Percentiles rank a stretch among this genome's conserved stretches.
Evolutionary conservation across 768 basidiomycete genomes (phyloP).

Genomic region (Leccinum longicurvipes): DNA sequence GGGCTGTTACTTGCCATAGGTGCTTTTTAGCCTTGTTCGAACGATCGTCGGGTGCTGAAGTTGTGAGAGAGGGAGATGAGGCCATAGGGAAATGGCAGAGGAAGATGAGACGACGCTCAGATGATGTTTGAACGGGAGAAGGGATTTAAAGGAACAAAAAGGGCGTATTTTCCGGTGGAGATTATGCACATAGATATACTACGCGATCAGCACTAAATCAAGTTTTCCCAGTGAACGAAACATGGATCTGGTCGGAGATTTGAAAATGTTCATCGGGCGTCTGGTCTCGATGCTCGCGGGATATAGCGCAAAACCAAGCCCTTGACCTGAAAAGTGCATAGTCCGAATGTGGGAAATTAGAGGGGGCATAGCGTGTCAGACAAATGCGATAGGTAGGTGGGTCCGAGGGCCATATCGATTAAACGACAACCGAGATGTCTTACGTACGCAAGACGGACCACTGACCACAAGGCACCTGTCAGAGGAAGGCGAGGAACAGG

Average conservation of each 20-base stretch:
- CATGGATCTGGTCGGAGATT: constrained; percentile 38
- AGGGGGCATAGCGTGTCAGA: constrained; percentile 28
- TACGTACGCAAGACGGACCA: constrained; percentile 31
- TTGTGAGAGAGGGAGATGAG: constrained; percentile 19
- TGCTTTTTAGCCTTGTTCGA: constrained; percentile 37
- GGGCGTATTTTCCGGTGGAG: constrained; percentile 31
- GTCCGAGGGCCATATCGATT: constrained; percentile 39
- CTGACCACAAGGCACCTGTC: constrained; percentile 34
- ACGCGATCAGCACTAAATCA: constrained; percentile 38
- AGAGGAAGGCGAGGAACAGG: constrained; percentile 28
- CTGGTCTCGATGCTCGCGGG: constrained; percentile 38
- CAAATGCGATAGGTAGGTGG: constrained; percentile 34
- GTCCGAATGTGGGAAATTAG: constrained; percentile 33
- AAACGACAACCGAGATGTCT: constrained; percentile 35
- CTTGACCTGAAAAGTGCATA: constrained; percentile 31
- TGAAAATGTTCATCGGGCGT: constrained; percentile 33
- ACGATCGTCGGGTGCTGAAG: constrained; percentile 27
- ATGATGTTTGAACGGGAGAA: constrained; percentile 19
- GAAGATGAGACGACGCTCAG: constrained; percentile 23
- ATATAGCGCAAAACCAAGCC: constrained; percentile 33
- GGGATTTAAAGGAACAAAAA: constrained; percentile 31
- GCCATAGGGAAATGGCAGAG: constrained; percentile 27
- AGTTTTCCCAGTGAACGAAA: constrained; percentile 36
- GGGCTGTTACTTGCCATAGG: constrained; percentile 28
- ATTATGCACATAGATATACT: constrained; percentile 41